Evolutionary conservation across 140 eudicot species (phyloP).

Genomic region (Senecio squalidus): DNA sequence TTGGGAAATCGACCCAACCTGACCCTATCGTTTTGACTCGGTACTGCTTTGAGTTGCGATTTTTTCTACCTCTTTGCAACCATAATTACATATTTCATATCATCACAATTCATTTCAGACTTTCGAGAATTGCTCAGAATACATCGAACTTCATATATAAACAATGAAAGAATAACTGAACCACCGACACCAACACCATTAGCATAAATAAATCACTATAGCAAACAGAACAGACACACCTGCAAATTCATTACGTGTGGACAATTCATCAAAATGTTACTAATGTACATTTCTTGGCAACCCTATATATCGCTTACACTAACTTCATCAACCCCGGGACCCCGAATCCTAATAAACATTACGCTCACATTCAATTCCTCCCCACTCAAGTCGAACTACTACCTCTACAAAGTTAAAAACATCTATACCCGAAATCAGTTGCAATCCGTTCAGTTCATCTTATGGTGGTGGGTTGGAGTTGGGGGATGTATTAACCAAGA

Average conservation of each 20-base stretch:
- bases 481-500: conserved; percentile 12
- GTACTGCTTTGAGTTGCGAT: too few relatives aligned
- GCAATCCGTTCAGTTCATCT: conserved; percentile 7
- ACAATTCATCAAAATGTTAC: conserved; percentile 15
- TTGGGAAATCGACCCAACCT: too few relatives aligned
- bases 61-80: too few relatives aligned
- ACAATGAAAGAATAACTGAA: too few relatives aligned
- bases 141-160: too few relatives aligned
- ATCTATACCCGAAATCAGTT: conserved; percentile 17
- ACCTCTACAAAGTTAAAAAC: conserved; percentile 20
- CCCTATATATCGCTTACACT: conserved; percentile 22
- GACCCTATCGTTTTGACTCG: too few relatives aligned
- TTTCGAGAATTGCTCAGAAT: too few relatives aligned
- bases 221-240: conserved; percentile 17
- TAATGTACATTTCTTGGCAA: conserved; percentile 41
- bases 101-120: too few relatives aligned
- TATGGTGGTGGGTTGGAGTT: conserved; percentile 1
- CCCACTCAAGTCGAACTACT: conserved; percentile 4
- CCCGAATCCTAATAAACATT: conserved; percentile 17
- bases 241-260: conserved; percentile 16
- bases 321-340: conserved; percentile 16
- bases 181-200: not conserved
- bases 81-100: too few relatives aligned
- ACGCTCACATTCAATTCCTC: conserved; percentile 1
- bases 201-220: not conserved